These are phyloP conservation scores for Pulveroboletus sp. DNA, from an alignment of 1,284 basidiomycete genomes.

Conservation along the genomic window DNA sequence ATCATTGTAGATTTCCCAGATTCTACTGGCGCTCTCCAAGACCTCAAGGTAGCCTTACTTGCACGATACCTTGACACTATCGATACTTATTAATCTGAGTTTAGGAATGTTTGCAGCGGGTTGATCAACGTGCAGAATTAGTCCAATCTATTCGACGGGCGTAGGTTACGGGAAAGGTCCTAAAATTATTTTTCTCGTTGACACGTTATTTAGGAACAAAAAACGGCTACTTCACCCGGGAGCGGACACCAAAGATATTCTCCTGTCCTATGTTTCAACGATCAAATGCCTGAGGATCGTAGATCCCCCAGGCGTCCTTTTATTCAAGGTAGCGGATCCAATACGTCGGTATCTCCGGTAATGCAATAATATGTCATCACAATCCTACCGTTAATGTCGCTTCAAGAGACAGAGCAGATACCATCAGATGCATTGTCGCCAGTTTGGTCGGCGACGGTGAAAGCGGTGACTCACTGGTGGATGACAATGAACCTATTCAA, in stretches of 20 bases:
- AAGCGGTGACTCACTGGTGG: conserved; percentile 72
- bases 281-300: conserved; percentile 89
- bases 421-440: conserved; percentile 89
- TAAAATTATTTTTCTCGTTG: conserved; percentile 1
- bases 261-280: conserved; percentile 91
- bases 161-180: conserved; percentile 38
- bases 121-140: conserved; percentile 71
- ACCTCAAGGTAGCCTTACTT: conserved; percentile 64
- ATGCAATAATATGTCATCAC: conserved; percentile 6
- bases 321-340: conserved; percentile 89
- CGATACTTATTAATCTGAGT: not conserved
- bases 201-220: conserved; percentile 53
- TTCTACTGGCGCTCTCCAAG: conserved; percentile 82
- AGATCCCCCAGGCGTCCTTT: conserved; percentile 88
- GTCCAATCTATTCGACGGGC: conserved; percentile 68
- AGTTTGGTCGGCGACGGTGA: conserved; percentile 86
- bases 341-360: conserved; percentile 85
- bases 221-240: conserved; percentile 93
- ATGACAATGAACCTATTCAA: conserved; percentile 75
- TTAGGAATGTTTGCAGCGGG: conserved; percentile 74
- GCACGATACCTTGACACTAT: not conserved
- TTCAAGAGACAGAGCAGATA: conserved; percentile 78
- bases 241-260: conserved; percentile 90
- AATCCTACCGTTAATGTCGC: not conserved
- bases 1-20: conserved; percentile 94